These are phyloP conservation scores for Lactarius deliciosus DNA, from an alignment of 768 basidiomycete genomes.

Conservation along the genomic window DNA sequence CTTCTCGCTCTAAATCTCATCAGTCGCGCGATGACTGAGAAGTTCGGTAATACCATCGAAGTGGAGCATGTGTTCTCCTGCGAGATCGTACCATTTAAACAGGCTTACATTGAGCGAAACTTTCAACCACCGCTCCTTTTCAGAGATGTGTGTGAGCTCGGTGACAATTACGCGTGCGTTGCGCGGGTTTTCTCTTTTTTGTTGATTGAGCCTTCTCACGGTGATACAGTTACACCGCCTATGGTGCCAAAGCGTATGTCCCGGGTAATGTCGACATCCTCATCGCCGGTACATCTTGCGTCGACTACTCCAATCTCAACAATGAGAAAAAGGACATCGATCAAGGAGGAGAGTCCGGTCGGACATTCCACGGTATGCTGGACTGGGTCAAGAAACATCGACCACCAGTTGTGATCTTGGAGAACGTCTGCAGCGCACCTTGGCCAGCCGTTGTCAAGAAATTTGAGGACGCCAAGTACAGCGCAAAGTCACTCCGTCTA, in stretches of 20 bases:
- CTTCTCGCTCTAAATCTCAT: slow-evolving; percentile 87
- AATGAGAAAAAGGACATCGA: slow-evolving; percentile 89
- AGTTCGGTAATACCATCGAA: slow-evolving; percentile 61
- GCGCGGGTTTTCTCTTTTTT: slow-evolving; percentile 9
- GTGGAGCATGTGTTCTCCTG: slow-evolving; percentile 95
- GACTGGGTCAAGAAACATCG: slow-evolving; percentile 84
- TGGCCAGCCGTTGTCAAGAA: slow-evolving; percentile 77
- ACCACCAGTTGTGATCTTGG: slow-evolving; percentile 89
- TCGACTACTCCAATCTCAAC: slow-evolving; percentile 96
- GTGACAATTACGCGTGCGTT: slow-evolving; percentile 69
- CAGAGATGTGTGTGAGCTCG: slow-evolving; percentile 91
- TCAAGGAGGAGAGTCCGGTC: slow-evolving; percentile 87
- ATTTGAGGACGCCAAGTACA: slow-evolving; percentile 75
- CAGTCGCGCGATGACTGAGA: slow-evolving; percentile 68
- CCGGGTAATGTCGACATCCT: slow-evolving; percentile 90
- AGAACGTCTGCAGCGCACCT: slow-evolving; percentile 91
- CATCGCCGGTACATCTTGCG: slow-evolving; percentile 93
- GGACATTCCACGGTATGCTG: slow-evolving; percentile 95
- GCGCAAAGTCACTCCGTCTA: slow-evolving; percentile 64
- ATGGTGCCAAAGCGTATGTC: slow-evolving; percentile 80
- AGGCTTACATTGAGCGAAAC: slow-evolving; percentile 96
- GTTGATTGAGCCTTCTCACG: slow-evolving; percentile 13
- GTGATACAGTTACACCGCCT: slow-evolving; percentile 75
- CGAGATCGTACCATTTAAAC: slow-evolving; percentile 96
- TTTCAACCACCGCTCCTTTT: slow-evolving; percentile 91